These are phyloP conservation scores for Akanthomyces uredinophilus DNA, from an alignment of 2,329 filamentous ascomycete species.

Conservation along the genomic window DNA sequence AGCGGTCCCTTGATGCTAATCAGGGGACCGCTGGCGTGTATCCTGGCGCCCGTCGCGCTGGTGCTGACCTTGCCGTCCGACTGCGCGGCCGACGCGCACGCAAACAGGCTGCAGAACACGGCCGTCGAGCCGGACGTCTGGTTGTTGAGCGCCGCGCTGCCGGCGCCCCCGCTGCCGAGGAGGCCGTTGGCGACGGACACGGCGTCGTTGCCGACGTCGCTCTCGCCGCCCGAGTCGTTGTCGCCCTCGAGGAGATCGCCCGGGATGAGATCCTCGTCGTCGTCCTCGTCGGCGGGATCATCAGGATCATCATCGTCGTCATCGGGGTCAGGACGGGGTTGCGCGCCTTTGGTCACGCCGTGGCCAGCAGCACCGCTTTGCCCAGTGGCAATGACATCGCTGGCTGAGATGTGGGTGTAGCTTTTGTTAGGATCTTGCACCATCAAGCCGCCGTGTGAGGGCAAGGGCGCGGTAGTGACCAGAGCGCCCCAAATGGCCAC, in stretches of 20 bases:
- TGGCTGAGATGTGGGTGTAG: neutral
- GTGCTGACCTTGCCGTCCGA: constrained; percentile 4
- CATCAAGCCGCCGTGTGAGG: neutral
- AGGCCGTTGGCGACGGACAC: constrained; percentile 5
- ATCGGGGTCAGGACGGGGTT: neutral
- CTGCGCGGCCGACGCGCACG: neutral
- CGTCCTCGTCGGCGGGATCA: neutral
- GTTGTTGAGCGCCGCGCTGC: constrained; percentile 6
- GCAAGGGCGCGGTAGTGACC: neutral
- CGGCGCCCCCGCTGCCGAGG: neutral
- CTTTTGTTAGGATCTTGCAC: neutral
- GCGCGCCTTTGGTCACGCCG: neutral
- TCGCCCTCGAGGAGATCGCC: neutral
- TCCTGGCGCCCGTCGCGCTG: neutral
- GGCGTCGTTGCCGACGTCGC: constrained; percentile 1
- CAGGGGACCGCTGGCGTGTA: neutral
- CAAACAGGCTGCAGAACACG: constrained; percentile 3
- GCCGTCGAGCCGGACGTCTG: neutral
- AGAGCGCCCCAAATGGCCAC: neutral
- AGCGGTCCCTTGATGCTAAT: constrained; percentile 1
- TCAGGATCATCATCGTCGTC: neutral
- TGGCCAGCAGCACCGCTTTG: no score
- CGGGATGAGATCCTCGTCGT: neutral
- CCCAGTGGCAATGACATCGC: no score
- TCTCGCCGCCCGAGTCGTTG: constrained; percentile 4